Evolutionary conservation across 2,329 filamentous ascomycete species (phyloP), one percentile per base, ranked within the genome.

Genomic region (Pseudogymnoascus sp.): DNA sequence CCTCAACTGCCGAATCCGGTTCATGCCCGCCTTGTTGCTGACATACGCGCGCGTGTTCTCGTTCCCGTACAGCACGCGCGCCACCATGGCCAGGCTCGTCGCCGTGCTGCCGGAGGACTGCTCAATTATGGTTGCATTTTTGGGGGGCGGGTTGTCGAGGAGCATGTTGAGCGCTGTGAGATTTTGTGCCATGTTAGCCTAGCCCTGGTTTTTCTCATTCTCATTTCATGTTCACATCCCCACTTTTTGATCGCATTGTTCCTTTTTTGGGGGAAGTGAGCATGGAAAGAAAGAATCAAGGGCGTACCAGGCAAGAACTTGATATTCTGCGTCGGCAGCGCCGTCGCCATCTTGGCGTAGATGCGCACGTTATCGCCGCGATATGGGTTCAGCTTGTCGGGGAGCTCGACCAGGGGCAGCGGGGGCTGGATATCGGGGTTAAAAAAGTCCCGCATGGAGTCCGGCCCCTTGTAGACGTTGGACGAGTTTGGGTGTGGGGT

Each of bases 331-430:
- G 84, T 82, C 0, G 85, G 84, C 68, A 84, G 82, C 76, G 82
- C 82, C 2, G 82, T 84, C 79, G 88, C 82, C 82, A 88, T 84
- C 74, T 88, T 87, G 38, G 85, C 84, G 66, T 85, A 87, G 61
- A 88, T 85, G 10, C 83, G 79, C 4, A 88, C 81, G 3, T 82
- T 82, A 79, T 87, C 79, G 26, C 78, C 66, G 19, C 79, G 76
- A 65, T 80, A 83, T 2, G 84, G 84, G 64, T 88, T 88, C 35
- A 88, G 75, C 10, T 73, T 74, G 14, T 77, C 76, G 0, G 84
- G 84, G 2, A 88, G 73, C 72, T 88, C 85, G 4, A 88, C 82
- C 1, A 88, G 76, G 0, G 85, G 85, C 7, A 87, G 69, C 0
- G 83, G 83, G 2, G 85, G 84, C 24, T 79, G 77, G 0, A 72